Evolutionary conservation across 371 early-diverging fungal genomes (phyloP).

Genomic region (Mucor sp.): DNA sequence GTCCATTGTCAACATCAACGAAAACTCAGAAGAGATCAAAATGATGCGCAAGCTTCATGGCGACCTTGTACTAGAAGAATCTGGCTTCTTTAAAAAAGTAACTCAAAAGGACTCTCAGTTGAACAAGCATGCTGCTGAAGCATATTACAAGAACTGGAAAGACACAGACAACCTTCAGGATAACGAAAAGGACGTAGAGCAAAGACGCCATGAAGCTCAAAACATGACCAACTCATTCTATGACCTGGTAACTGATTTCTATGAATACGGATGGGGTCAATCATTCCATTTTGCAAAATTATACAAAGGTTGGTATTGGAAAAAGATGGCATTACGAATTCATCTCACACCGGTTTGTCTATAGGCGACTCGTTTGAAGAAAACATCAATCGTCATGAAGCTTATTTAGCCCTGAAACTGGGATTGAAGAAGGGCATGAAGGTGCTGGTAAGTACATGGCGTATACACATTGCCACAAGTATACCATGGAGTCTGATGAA

Average conservation of each 20-base stretch:
- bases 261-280: slow-evolving; percentile 73
- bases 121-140: slow-evolving; percentile 45
- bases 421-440: slow-evolving; percentile 63
- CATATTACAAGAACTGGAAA: slow-evolving; percentile 45
- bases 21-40: slow-evolving; percentile 31
- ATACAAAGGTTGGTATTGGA: slow-evolving; percentile 34
- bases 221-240: slow-evolving; percentile 67
- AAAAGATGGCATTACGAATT: background rate
- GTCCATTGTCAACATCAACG: slow-evolving; percentile 28
- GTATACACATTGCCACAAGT: background rate
- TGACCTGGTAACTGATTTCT: slow-evolving; percentile 66
- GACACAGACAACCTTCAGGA: slow-evolving; percentile 30
- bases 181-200: slow-evolving; percentile 31
- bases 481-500: background rate
- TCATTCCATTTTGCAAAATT: slow-evolving; percentile 78
- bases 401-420: slow-evolving; percentile 66
- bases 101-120: slow-evolving; percentile 53
- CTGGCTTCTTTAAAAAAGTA: slow-evolving; percentile 44
- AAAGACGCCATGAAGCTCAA: slow-evolving; percentile 52
- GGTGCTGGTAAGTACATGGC: slow-evolving; percentile 49
- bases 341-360: no score
- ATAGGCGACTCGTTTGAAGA: slow-evolving; percentile 63
- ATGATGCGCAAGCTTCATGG: slow-evolving; percentile 46
- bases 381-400: slow-evolving; percentile 78
- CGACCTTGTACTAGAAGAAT: slow-evolving; percentile 34